Evolutionary conservation across 1,284 basidiomycete species (phyloP).

Genomic region (Ceratobasidium sp.): DNA sequence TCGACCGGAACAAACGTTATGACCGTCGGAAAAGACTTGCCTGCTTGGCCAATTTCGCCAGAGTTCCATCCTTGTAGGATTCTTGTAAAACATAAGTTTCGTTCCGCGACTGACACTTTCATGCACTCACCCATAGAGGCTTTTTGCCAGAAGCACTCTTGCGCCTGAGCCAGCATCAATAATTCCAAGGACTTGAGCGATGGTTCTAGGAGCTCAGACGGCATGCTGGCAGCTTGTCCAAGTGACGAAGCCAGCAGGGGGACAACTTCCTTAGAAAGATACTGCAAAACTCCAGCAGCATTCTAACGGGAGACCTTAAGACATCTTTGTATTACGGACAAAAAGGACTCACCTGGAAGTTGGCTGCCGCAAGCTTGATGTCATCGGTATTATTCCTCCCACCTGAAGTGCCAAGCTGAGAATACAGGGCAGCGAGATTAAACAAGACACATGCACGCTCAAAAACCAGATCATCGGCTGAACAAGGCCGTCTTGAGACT

Average conservation of each 20-base stretch:
- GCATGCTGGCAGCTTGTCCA: constrained; percentile 60
- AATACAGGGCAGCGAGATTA: constrained; percentile 86
- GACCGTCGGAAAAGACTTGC: constrained; percentile 57
- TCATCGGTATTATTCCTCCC: constrained; percentile 79
- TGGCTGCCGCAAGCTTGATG: constrained; percentile 58
- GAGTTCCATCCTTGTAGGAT: constrained; percentile 75
- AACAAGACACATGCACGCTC: constrained; percentile 82
- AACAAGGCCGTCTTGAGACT: constrained; percentile 66
- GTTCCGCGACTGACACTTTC: background rate
- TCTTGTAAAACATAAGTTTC: background rate
- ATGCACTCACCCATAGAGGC: constrained; percentile 83
- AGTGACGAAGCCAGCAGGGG: constrained; percentile 66
- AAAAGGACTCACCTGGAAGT: constrained; percentile 43
- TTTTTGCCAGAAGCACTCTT: constrained; percentile 97
- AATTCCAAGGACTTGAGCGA: constrained; percentile 74
- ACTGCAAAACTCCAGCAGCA: constrained; percentile 79
- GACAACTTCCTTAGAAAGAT: constrained; percentile 67
- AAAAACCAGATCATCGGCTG: constrained; percentile 77
- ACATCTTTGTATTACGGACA: background rate
- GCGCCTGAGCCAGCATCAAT: constrained; percentile 93
- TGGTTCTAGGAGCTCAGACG: constrained; percentile 71
- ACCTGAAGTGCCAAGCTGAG: constrained; percentile 72
- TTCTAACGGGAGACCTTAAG: constrained; percentile 59
- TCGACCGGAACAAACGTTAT: constrained; percentile 2
- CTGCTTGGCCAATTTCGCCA: constrained; percentile 86